Percentiles rank a stretch among this genome's conserved stretches.
phyloP scores from a whole-genome alignment of 179 eudicot species.

The Silene vulgaris region DNA sequence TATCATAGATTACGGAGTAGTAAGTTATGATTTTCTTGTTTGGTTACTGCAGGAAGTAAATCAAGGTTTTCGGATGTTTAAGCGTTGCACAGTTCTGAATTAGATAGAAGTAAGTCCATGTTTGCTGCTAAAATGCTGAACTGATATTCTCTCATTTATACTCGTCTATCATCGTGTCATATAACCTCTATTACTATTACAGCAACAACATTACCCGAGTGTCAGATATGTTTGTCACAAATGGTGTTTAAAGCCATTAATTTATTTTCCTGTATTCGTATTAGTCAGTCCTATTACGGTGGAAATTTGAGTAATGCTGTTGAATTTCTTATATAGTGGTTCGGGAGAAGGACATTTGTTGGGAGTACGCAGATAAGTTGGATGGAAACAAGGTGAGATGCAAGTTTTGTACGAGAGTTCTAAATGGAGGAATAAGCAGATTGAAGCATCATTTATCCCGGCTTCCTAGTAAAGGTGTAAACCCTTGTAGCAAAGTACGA shows the following conservation, averaged over 20 bases:
- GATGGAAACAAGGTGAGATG: constrained; percentile 96
- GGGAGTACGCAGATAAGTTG: constrained; percentile 95
- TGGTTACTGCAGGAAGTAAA: constrained; percentile 22
- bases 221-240: too few species aligned
- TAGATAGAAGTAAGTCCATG: constrained; percentile 30
- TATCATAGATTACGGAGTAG: background rate
- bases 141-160: too few species aligned
- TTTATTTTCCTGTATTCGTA: too few species aligned
- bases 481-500: constrained; percentile 84
- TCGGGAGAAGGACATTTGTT: constrained; percentile 87
- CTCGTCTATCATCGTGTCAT: too few species aligned
- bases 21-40: background rate
- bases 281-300: too few species aligned
- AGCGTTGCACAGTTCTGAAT: background rate
- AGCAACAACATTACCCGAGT: background rate
- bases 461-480: constrained; percentile 95
- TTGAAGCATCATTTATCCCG: constrained; percentile 91
- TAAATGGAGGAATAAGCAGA: constrained; percentile 94
- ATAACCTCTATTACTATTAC: background rate
- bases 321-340: constrained; percentile 60
- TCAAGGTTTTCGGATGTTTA: constrained; percentile 3
- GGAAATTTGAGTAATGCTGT: constrained; percentile 6
- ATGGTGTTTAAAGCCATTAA: too few species aligned
- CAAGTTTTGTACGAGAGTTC: constrained; percentile 72
- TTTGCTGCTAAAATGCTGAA: background rate